A percentile compares a stretch with the other conserved stretches of the same genome.
These are phyloP conservation scores for Cynara cardunculus DNA, from an alignment of 129 eudicot genomes.

Conservation along the genomic window DNA sequence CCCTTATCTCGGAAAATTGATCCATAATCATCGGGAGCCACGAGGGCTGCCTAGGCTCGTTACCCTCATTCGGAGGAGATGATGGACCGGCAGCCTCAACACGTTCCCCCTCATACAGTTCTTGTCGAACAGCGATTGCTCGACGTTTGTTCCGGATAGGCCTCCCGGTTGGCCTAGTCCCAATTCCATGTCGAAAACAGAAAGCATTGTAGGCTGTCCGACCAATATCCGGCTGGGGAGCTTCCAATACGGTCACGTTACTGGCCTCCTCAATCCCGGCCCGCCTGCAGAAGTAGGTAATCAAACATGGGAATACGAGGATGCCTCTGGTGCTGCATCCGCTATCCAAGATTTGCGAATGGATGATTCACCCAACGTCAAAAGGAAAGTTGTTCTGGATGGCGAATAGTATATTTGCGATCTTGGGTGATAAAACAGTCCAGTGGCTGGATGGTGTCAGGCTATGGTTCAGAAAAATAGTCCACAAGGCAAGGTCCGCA, in stretches of 20 bases:
- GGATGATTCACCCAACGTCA: not conserved
- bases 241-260: not conserved
- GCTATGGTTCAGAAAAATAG: not conserved
- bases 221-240: not conserved
- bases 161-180: not conserved
- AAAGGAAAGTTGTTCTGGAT: not conserved
- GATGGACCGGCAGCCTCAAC: not conserved
- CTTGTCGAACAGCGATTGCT: not conserved
- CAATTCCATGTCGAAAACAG: not conserved
- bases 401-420: not conserved
- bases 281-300: not conserved
- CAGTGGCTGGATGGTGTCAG: not conserved
- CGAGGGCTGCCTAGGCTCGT: not conserved
- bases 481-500: not conserved
- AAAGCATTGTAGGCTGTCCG: not conserved
- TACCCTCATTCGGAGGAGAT: not conserved
- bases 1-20: not conserved
- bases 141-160: not conserved
- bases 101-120: not conserved
- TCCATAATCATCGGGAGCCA: not conserved
- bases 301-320: not conserved
- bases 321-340: not conserved
- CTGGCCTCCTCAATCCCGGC: not conserved
- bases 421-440: not conserved
- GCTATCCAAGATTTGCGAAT: not conserved